These are phyloP conservation scores for Madurella mycetomatis DNA, from an alignment of 2,329 filamentous ascomycete species.

Conservation along the genomic window DNA sequence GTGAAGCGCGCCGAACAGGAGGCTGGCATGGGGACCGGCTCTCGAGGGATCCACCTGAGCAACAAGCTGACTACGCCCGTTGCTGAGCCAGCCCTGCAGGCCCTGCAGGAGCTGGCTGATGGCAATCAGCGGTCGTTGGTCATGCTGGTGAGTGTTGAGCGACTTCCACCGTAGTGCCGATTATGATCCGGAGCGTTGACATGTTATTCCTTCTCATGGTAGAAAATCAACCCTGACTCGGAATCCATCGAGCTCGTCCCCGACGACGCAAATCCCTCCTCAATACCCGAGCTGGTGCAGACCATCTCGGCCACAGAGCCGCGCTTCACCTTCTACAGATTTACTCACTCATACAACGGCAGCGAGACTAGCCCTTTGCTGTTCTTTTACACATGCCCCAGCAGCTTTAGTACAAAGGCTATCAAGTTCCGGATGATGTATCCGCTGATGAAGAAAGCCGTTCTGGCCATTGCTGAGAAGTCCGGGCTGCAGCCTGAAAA, in stretches of 20 bases:
- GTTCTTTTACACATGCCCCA: slow-evolving; percentile 79
- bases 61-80: slow-evolving; percentile 55
- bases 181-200: neutral
- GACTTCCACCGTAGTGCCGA: too few species aligned
- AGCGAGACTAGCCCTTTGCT: slow-evolving; percentile 56
- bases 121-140: slow-evolving; percentile 51
- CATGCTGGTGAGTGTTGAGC: slow-evolving; percentile 55
- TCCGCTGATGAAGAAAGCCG: slow-evolving; percentile 64
- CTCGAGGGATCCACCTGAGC: slow-evolving; percentile 56
- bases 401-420: slow-evolving; percentile 56
- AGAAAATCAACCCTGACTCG: slow-evolving; percentile 68
- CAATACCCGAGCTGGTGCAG: slow-evolving; percentile 53
- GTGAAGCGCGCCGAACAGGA: slow-evolving; percentile 73
- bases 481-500: slow-evolving; percentile 65
- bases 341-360: slow-evolving; percentile 53
- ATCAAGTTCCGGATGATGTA: slow-evolving; percentile 87
- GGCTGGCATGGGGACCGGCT: slow-evolving; percentile 63
- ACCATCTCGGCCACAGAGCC: slow-evolving; percentile 65
- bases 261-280: slow-evolving; percentile 46
- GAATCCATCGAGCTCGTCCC: slow-evolving; percentile 66
- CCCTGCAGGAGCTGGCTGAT: slow-evolving; percentile 55
- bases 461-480: slow-evolving; percentile 60
- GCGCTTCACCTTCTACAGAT: slow-evolving; percentile 74
- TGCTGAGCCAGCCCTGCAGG: slow-evolving; percentile 58
- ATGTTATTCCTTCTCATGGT: neutral